Evolutionary conservation across 352 stramenopile genomes (phyloP), one percentile per base, ranked within the genome.

Genomic region (Phytophthora crassamura): DNA sequence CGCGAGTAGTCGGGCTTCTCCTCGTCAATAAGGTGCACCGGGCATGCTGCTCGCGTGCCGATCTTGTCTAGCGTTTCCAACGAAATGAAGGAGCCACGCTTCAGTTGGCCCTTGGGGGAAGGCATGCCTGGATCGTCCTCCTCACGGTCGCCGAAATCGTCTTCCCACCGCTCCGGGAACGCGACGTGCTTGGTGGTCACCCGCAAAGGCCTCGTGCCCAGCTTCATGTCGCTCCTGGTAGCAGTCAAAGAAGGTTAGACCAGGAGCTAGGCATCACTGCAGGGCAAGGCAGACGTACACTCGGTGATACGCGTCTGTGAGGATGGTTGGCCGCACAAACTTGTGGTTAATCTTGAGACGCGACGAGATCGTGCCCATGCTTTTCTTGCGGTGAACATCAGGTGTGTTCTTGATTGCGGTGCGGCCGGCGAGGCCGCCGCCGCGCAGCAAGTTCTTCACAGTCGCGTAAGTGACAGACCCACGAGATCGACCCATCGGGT

Each of bases 51-150:
- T 64, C 84, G 78, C 22, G 84, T 91, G 60, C 84, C 84, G 39
- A 93, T 91, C 57, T 86, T 88, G 67, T 93, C 84, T 28, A 91
- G 65, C 18, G 76, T 90, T 63, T 90, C 84, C n/a, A 93, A 64
- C 18, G 72, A 64, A 34, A 93, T 77, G 18, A 83, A 70, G 45
- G 82, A 89, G 36, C 82, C 58, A 18, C 51, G 69, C 16, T 49
- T 81, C 50, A 91, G 70, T 30, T 84, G 69, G 12, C 80, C 72
- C 42, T 80, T 85, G 10, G 80, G 82, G 1, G 78, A 80, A 9
- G 84, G 69, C 78, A 90, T 89, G 38, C 67, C 78, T 42, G 49
- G 35, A 46, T 90, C 78, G 3, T 52, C 69, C 40, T 89, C 82
- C 15, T 69, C 49, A 16, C 67, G 67, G 18, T 75, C 54, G 30